phyloP scores from a whole-genome alignment of 148 eudicot genomes.

The Rhododendron ovatum region DNA sequence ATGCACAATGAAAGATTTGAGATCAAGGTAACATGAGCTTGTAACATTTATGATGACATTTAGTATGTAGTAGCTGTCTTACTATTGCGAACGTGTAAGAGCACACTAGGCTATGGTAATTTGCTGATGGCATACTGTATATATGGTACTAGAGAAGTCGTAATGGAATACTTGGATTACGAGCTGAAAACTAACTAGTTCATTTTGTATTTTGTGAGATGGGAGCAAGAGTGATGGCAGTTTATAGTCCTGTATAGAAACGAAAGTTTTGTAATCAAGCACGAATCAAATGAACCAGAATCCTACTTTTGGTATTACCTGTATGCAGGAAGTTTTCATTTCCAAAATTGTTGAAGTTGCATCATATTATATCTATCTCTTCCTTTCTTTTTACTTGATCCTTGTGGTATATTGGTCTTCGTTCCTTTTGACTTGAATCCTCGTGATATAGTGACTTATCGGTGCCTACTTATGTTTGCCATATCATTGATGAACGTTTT shows the following conservation, averaged over 20 bases:
- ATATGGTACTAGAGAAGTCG: not conserved
- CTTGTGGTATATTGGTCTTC: not conserved
- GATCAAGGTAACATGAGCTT: not conserved
- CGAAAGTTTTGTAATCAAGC: not conserved
- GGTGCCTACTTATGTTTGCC: not conserved
- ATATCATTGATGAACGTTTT: too few relatives aligned
- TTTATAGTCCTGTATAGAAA: not conserved
- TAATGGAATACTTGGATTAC: not conserved
- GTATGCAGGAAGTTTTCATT: not conserved
- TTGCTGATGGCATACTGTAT: not conserved
- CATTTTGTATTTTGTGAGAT: not conserved
- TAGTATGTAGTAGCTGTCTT: not conserved
- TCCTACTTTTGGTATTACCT: not conserved
- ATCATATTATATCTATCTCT: too few relatives aligned
- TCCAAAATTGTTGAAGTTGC: not conserved
- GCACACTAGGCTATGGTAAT: not conserved
- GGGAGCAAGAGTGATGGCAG: not conserved
- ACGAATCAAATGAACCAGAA: too few relatives aligned
- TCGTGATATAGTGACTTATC: not conserved
- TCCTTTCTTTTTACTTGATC: too few relatives aligned
- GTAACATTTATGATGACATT: not conserved
- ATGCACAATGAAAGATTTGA: not conserved
- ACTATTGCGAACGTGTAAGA: not conserved
- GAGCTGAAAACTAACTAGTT: not conserved
- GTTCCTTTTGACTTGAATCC: not conserved